phyloP scores from a whole-genome alignment of 768 basidiomycete genomes.

The Gloeostereum incarnatum region DNA sequence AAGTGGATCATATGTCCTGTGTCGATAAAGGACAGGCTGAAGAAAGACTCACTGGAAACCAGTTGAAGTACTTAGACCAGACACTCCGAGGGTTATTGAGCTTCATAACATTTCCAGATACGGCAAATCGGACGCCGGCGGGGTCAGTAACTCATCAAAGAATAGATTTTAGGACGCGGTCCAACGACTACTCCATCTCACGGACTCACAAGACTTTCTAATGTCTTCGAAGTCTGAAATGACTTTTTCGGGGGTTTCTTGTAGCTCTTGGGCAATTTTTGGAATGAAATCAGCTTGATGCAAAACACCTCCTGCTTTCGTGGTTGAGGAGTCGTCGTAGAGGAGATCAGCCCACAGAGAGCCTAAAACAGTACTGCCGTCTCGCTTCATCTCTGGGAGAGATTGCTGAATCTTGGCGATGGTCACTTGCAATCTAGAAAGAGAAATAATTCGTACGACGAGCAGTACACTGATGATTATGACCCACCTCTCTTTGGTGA shows the following conservation, averaged over 20 bases:
- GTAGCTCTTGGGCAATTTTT: constrained; percentile 57
- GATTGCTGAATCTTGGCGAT: constrained; percentile 86
- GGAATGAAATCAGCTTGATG: constrained; percentile 76
- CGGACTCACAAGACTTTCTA: constrained; percentile 49
- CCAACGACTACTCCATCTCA: not conserved
- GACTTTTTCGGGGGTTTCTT: constrained; percentile 63
- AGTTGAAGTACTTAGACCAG: constrained; percentile 65
- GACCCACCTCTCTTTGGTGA: constrained; percentile 68
- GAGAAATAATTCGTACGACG: constrained; percentile 5
- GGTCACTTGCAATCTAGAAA: constrained; percentile 64
- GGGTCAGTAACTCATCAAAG: constrained; percentile 64
- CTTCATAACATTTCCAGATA: constrained; percentile 76
- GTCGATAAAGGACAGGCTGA: not conserved
- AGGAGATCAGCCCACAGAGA: constrained; percentile 62
- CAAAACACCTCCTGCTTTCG: constrained; percentile 58
- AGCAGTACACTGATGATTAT: not conserved
- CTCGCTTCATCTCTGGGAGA: constrained; percentile 85
- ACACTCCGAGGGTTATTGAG: constrained; percentile 63
- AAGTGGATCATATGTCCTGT: constrained; percentile 3
- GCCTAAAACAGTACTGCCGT: constrained; percentile 71
- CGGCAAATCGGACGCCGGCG: constrained; percentile 76
- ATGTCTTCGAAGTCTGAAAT: constrained; percentile 70
- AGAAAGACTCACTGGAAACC: constrained; percentile 41
- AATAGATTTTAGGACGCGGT: not conserved
- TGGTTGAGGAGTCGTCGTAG: constrained; percentile 61